Base-by-base conservation (phyloP, 2,329 filamentous ascomycete species). In the Colletotrichum phormii region DNA sequence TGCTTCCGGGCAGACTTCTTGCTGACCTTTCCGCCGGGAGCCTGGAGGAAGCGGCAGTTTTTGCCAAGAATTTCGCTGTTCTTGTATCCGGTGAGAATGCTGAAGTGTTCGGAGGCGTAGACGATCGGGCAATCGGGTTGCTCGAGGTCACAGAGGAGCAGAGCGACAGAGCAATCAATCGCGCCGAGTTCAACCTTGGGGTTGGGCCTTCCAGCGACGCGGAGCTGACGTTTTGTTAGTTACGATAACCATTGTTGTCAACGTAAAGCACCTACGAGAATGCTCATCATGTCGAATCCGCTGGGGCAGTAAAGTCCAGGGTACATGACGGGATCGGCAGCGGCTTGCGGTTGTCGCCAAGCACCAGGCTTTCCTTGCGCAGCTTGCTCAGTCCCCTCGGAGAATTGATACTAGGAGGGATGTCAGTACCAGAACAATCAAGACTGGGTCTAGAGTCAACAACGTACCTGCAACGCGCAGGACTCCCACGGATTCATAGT, bases 41-140 rank as follows among this genome's bases (percentile, higher is more conserved):
- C 89, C 79, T 97, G 95, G 15, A 98, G 86, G 78, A 97, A 97
- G 12, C 94, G 93, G 79, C 94, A 97, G 80, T 97, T 97, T 58
- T 89, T 87, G 13, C 94, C 95, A 5, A 95, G 81, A 31, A 95
- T 92, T 82, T 97, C 95, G 71, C 89, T 84, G 73, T 89, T 87
- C 1, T 89, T 89, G 81, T 97, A 98, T 33, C 94, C 95, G 0
- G 95, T 97, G 75, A 97, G 84, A 7, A 91, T 86, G 77, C 91
- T 89, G 80, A 97, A 98, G 35, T 94, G 89, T 6, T 95, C 93
- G 1, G 94, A 96, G 75, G 92, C 94, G 80, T 97, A 97, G 9
- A 97, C 90, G 72, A 97, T 95, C 3, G 95, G 95, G 35, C 88
- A 86, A 80, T 97, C 94, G 33, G 93, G 89, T 76, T 89, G 88